Evolutionary conservation across 2,329 filamentous ascomycete species (phyloP), one percentile per base, ranked within the genome.

Genomic region (Colletotrichum salicis): DNA sequence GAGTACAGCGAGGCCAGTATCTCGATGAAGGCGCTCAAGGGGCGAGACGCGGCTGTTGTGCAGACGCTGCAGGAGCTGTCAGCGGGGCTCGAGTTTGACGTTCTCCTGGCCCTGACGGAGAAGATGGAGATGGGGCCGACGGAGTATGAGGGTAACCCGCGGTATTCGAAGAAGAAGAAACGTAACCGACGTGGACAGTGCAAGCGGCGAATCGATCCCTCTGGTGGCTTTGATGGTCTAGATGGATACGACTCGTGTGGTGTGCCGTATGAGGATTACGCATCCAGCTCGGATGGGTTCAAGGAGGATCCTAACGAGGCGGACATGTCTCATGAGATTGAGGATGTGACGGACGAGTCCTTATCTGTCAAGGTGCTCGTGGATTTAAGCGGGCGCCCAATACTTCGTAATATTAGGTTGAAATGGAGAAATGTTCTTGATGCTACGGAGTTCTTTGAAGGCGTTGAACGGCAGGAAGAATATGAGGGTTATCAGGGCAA

Each of bases 61-160:
- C 74, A 79, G 10, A 66, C 63, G 22, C 75, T 84, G 5, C 70
- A 73, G 1, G 54, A 76, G 1, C 22, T 78, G 1, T 78, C 77
- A 12, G 62, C 68, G 0, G 76, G 77, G 2, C 65, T 80, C 0
- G 73, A 72, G 1, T 75, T 83, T 1, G 76, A 80, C 5, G 52
- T 83, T 1, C 81, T 83, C 27, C 75, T 83, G 15, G 78, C 76
- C 3, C 73, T 78, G 0, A 63, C 83, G 5, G 77, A 83, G 63
- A 79, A 76, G 67, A 61, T 69, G 64, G 76, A 80, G 54, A 57
- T 19, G 3, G 78, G 79, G 2, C 6, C 2, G n/a, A 31, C 66
- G 57, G 70, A 7, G 71, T 31, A 13, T 13, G 7, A 52, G 7
- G 29, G 41, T 29, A 35, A 24, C 24, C n/a, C 48, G 31, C 29